A percentile compares a stretch with the other conserved stretches of the same genome.
Conservation (phyloP, 495 filamentous ascomycete genomes). For the Hypoxylon crocopeplum region DNA sequence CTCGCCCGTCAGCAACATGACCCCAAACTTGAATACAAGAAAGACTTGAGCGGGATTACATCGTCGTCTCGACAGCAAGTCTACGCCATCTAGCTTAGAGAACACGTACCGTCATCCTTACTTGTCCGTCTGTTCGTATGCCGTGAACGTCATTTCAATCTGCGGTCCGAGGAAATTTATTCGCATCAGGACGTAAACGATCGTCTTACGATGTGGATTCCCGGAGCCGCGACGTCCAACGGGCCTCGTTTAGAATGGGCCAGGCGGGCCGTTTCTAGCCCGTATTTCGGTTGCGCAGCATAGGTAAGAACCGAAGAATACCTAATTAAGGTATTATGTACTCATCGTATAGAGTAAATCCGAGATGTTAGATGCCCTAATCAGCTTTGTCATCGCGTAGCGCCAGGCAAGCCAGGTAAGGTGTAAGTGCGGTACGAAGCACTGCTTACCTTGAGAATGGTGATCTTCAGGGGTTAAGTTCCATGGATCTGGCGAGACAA, state of each 20-base stretch:
- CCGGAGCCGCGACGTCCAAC: not conserved
- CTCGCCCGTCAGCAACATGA: too few species aligned
- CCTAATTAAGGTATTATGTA: constrained; percentile 1
- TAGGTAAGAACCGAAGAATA: not conserved
- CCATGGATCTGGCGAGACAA: constrained; percentile 20
- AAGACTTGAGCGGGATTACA: too few species aligned
- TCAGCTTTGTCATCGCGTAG: constrained; percentile 5
- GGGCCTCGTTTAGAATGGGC: too few species aligned
- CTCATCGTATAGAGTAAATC: not conserved
- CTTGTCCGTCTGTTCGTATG: too few species aligned
- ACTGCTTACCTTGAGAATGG: constrained; percentile 1
- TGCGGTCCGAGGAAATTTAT: not conserved
- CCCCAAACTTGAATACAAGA: too few species aligned
- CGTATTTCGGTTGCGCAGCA: not conserved
- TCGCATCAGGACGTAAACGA: not conserved
- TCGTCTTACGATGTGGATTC: not conserved
- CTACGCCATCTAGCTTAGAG: too few species aligned
- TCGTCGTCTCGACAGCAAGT: too few species aligned
- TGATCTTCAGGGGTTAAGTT: constrained; percentile 36
- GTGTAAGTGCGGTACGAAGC: constrained; percentile 7
- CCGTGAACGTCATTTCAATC: not conserved
- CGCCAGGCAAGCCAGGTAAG: constrained; percentile 2
- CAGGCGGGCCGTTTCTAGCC: constrained; percentile 7
- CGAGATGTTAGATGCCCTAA: not conserved
- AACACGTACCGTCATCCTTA: too few species aligned